Evolutionary conservation across 1,139 yeast genomes (phyloP), one percentile per base, ranked within the genome.

Genomic region (Debaryomycetaceae sp.): DNA sequence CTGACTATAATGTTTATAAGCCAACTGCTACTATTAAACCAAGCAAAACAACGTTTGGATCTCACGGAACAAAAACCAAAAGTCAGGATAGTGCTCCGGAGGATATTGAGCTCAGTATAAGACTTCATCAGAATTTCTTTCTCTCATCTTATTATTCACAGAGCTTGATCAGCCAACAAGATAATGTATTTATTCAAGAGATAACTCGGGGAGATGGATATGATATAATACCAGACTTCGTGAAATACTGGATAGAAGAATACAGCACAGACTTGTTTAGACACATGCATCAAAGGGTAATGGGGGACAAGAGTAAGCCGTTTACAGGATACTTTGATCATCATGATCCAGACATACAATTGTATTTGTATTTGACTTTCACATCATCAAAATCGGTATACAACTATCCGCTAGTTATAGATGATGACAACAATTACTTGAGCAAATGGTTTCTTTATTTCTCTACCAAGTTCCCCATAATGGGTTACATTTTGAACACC

Each of bases 341-440:
- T 40, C 22, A 40, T 24, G 45, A 40, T 30, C 40, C 49, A n/a
- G 50, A 46, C 7, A 36, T 42, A 8, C 50, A 36, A 38, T 46
- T 45, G 34, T 41, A 35, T 8, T n/a, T 47, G 8, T 47, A 36
- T 17, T 41, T 37, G 33, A 24, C 37, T 7, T 37, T 47, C 30
- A 30, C 42, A 22, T 24, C 30, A 13, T 34, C 42, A 11, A 45
- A 43, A 24, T 39, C 35, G 6, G 37, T 36, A 11, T 41, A 39
- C 14, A 46, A 47, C 24, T 46, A 41, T 38, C 24, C 45, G 8
- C 33, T 46, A 6, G 42, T 39, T 6, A 23, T 42, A 6, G 40
- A 46, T 30, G 45, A 47, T 13, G 14, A 39, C 5, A 24, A 40
- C 6, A 47, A 46, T 27, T 40, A 40, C 33, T 27, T 47, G 6